phyloP scores from a whole-genome alignment of 345 rosid genomes.

The Melastoma malabathricum region DNA sequence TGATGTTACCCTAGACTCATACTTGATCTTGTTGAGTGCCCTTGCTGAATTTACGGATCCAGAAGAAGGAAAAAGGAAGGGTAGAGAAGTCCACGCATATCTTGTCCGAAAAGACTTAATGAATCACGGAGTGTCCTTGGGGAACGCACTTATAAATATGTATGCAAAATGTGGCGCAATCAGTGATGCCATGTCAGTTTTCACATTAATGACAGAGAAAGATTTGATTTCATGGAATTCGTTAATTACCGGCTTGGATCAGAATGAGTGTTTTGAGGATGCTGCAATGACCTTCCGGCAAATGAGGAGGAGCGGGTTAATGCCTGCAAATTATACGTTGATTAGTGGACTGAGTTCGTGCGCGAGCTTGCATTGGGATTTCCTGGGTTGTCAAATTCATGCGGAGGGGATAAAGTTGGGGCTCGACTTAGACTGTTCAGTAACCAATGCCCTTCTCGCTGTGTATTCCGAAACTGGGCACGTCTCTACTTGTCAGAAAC shows the following conservation, averaged over 20 bases:
- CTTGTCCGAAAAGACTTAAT: constrained; percentile 40
- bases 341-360: constrained; percentile 80
- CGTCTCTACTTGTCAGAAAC: constrained; percentile 33
- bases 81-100: constrained; percentile 76
- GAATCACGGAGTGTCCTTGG: constrained; percentile 37
- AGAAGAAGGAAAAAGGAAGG: constrained; percentile 54
- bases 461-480: constrained; percentile 49
- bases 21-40: constrained; percentile 57
- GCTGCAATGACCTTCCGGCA: constrained; percentile 31
- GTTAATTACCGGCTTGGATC: constrained; percentile 80
- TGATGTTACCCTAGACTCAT: constrained; percentile 47
- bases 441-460: constrained; percentile 73
- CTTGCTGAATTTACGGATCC: constrained; percentile 41
- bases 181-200: constrained; percentile 42
- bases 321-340: constrained; percentile 50
- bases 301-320: constrained; percentile 45
- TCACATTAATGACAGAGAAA: constrained; percentile 39
- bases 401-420: constrained; percentile 58
- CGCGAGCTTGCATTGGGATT: constrained; percentile 58
- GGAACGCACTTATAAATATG: constrained; percentile 80
- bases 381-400: constrained; percentile 54
- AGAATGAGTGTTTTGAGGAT: constrained; percentile 53
- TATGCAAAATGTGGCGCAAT: constrained; percentile 70
- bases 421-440: constrained; percentile 68
- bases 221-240: constrained; percentile 90